These are phyloP conservation scores for Claviceps fusiformis DNA, from an alignment of 2,329 filamentous ascomycete species.

Conservation along the genomic window DNA sequence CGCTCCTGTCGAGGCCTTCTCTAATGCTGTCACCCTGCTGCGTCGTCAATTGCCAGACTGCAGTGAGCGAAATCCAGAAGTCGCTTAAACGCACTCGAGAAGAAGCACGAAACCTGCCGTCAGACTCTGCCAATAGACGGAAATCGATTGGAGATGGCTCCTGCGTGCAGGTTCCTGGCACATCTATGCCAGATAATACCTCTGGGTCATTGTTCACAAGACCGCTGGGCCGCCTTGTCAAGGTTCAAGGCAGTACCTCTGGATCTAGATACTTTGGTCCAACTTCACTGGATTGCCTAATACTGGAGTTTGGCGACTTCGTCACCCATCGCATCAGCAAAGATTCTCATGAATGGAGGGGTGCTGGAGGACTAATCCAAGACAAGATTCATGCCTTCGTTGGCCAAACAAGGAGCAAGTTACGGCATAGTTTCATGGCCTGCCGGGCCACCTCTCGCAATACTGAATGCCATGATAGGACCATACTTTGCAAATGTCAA, in stretches of 20 bases:
- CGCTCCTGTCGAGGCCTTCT: no score
- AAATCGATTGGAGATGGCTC: not conserved
- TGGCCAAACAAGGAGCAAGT: not conserved
- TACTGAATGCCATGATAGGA: not conserved
- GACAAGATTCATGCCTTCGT: not conserved
- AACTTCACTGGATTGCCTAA: not conserved
- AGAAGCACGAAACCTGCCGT: not conserved
- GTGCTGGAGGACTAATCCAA: not conserved
- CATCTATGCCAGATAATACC: not conserved
- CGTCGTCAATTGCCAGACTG: not conserved
- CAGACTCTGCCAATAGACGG: not conserved
- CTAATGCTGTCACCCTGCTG: not conserved
- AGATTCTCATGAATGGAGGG: not conserved
- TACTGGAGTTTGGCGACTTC: not conserved
- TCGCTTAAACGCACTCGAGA: not conserved
- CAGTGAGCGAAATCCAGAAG: not conserved
- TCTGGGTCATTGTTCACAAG: not conserved
- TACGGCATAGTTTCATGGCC: not conserved
- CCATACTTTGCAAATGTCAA: not conserved
- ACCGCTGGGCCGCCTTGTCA: not conserved
- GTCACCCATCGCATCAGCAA: not conserved
- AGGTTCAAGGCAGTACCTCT: not conserved
- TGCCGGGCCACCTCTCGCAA: not conserved
- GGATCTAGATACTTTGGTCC: not conserved
- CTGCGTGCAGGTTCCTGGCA: not conserved